Conservation (phyloP, 2,329 filamentous ascomycete genomes). For the Rhinocladiella mackenziei region DNA sequence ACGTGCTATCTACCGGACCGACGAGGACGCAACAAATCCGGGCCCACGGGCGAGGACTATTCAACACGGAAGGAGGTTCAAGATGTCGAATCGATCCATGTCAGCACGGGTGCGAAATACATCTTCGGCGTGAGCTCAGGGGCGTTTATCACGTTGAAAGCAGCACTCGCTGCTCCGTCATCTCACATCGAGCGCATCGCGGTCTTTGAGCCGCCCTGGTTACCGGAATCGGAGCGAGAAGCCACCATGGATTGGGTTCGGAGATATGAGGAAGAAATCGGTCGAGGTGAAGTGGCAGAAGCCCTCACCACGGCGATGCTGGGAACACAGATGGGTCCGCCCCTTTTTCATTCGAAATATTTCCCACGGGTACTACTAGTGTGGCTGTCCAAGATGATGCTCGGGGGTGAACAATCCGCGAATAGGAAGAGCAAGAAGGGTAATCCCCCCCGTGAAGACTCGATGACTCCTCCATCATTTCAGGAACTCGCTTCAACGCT, state of each 20-base stretch:
- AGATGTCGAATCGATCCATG: conserved; percentile 16
- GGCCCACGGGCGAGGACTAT: conserved; percentile 7
- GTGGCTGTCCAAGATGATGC: conserved; percentile 9
- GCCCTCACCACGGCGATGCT: conserved; percentile 15
- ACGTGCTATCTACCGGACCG: conserved; percentile 18
- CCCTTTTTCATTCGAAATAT: conserved; percentile 11
- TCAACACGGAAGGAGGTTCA: conserved; percentile 9
- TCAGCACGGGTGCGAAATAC: conserved; percentile 8
- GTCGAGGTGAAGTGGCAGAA: conserved; percentile 10
- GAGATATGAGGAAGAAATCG: conserved; percentile 12
- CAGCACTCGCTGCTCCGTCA: conserved; percentile 6
- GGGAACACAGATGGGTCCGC: conserved; percentile 14
- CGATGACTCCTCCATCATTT: conserved; percentile 1
- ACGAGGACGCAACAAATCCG: conserved; percentile 14
- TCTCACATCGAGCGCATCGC: conserved; percentile 13
- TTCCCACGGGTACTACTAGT: conserved; percentile 12
- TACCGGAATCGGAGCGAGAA: conserved; percentile 9
- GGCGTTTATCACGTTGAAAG: conserved; percentile 13
- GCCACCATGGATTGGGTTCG: conserved; percentile 6
- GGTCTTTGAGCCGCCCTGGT: conserved; percentile 19
- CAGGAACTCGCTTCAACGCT: conserved; percentile 12
- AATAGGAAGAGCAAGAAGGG: conserved; percentile 1
- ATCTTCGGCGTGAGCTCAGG: conserved; percentile 19
- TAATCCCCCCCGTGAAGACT: neutral
- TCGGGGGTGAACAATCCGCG: conserved; percentile 12